These are phyloP conservation scores for Beta macrorhiza DNA, from an alignment of 179 eudicot genomes.

Conservation along the genomic window DNA sequence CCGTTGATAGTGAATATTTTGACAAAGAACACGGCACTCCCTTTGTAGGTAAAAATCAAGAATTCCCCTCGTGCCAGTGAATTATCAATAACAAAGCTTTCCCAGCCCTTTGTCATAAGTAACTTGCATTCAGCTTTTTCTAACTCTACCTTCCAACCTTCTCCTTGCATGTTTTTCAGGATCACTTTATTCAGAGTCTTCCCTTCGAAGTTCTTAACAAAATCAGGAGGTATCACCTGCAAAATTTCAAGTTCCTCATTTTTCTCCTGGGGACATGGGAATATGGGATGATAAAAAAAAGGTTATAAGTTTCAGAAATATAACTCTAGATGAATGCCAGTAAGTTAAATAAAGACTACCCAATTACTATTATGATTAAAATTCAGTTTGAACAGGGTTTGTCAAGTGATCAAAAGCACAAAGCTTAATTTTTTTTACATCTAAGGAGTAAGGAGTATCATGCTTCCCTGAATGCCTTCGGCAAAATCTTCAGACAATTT, in stretches of 20 bases:
- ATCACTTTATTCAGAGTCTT: not conserved
- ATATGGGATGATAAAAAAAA: too few species aligned
- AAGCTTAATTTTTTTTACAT: not conserved
- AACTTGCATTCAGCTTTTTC: conserved; percentile 4
- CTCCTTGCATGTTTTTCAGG: conserved; percentile 8
- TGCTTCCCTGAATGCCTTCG: not conserved
- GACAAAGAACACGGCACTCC: conserved; percentile 17
- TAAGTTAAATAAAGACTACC: too few species aligned
- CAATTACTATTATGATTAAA: too few species aligned
- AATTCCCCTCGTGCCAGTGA: conserved; percentile 24
- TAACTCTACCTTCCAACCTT: conserved; percentile 30
- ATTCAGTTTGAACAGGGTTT: too few species aligned
- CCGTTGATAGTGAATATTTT: conserved; percentile 19
- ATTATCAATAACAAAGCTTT: conserved; percentile 21
- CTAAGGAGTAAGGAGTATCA: not conserved
- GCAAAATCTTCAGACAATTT: not conserved
- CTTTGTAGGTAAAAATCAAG: conserved; percentile 27
- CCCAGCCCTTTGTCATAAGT: conserved; percentile 34
- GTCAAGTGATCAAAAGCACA: not conserved
- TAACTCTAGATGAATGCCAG: too few species aligned
- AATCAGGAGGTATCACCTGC: conserved; percentile 26
- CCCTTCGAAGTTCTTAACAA: conserved; percentile 6
- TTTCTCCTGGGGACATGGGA: too few species aligned
- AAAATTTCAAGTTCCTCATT: not conserved
- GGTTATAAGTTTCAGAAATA: too few species aligned